Percentiles rank a stretch among this genome's conserved stretches.
Conservation (phyloP, 108 stramenopile genomes). For the Mediolabrus comicus region DNA sequence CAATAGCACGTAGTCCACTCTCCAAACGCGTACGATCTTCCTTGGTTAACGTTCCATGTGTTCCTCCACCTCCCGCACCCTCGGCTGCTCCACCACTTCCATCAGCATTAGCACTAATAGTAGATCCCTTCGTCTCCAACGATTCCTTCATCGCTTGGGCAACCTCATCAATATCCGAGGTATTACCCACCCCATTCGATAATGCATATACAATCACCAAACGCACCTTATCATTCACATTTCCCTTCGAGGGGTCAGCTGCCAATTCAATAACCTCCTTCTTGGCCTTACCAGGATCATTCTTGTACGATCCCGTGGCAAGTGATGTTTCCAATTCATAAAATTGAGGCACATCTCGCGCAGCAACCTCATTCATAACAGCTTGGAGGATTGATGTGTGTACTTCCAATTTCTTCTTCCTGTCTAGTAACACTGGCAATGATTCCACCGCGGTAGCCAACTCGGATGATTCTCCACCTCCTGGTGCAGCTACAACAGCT, state of each 20-base stretch:
- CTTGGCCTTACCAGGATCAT: slow-evolving; percentile 72
- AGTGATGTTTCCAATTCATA: slow-evolving; percentile 89
- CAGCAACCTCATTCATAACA: slow-evolving; percentile 95
- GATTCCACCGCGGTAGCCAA: slow-evolving; percentile 92
- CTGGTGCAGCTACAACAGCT: slow-evolving; percentile 72
- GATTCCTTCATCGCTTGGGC: slow-evolving; percentile 67
- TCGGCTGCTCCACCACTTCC: slow-evolving; percentile 5
- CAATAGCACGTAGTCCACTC: slow-evolving; percentile 67
- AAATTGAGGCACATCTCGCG: slow-evolving; percentile 95
- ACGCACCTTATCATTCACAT: slow-evolving; percentile 94
- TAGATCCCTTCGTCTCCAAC: slow-evolving; percentile 54
- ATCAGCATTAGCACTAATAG: background rate
- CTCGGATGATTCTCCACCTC: slow-evolving; percentile 48
- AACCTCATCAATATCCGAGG: slow-evolving; percentile 84
- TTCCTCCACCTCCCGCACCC: slow-evolving; percentile 27
- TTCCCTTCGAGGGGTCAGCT: slow-evolving; percentile 84
- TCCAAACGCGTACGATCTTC: slow-evolving; percentile 53
- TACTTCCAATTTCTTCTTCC: slow-evolving; percentile 93
- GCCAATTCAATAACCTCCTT: slow-evolving; percentile 77
- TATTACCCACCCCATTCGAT: slow-evolving; percentile 64
- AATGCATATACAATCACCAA: slow-evolving; percentile 85
- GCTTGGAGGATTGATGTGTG: slow-evolving; percentile 97
- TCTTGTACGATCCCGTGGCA: slow-evolving; percentile 84
- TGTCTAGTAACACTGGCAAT: slow-evolving; percentile 90
- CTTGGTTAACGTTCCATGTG: slow-evolving; percentile 61